Evolutionary conservation across 768 basidiomycete species (phyloP).

Genomic region (Cyclocybe cylindracea): DNA sequence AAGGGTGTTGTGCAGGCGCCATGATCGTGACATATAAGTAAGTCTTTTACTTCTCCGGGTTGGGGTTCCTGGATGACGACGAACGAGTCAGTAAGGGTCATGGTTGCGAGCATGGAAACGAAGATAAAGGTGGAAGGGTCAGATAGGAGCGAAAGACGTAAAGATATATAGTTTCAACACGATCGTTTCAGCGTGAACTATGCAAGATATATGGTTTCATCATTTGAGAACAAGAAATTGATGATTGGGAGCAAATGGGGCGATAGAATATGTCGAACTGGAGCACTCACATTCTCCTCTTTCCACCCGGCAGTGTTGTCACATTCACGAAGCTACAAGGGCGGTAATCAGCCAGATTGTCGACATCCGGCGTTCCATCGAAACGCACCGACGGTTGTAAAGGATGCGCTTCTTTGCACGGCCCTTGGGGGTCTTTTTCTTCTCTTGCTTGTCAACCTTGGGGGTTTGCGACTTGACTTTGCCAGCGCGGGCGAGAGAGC

Average conservation of each 20-base stretch:
- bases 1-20: background rate
- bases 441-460: conserved; percentile 98
- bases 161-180: conserved; percentile 86
- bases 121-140: conserved; percentile 38
- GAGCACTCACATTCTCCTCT: conserved; percentile 89
- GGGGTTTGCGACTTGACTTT: conserved; percentile 99
- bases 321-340: conserved; percentile 85
- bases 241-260: background rate
- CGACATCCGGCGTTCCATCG: background rate
- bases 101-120: conserved; percentile 1
- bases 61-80: conserved; percentile 51
- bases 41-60: conserved; percentile 55
- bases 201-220: conserved; percentile 72
- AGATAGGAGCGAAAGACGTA: conserved; percentile 99
- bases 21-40: conserved; percentile 13
- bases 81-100: conserved; percentile 23
- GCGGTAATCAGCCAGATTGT: conserved; percentile 1
- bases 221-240: conserved; percentile 21
- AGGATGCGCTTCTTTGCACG: conserved; percentile 96
- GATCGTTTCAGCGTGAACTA: conserved; percentile 95
- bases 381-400: conserved; percentile 87
- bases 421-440: conserved; percentile 97
- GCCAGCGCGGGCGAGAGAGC: conserved; percentile 98
- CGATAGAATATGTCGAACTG: conserved; percentile 7
- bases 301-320: conserved; percentile 86